Base-by-base conservation (phyloP, 225 moss, liverwort and hornwort species). In the Pseudisothecium myosuroides region DNA sequence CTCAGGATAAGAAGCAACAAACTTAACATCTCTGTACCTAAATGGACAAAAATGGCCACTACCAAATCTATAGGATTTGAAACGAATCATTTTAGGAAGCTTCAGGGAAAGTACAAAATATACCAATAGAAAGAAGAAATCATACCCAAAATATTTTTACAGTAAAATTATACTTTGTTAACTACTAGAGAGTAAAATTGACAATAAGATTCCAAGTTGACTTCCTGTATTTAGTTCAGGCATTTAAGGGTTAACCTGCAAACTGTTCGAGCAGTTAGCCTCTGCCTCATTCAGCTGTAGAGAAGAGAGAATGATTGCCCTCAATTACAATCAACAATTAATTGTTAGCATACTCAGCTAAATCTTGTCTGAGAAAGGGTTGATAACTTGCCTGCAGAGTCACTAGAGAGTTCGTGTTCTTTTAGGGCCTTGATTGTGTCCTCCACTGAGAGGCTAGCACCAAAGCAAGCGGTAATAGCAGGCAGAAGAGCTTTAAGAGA, bases 391-490 rank as follows among this genome's bases (percentile, higher is more conserved):
- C 98, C 97, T 93, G 91, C 91, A 76, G 92, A 81, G 75, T 96
- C 93, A 85, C 84, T 89, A 62, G 97, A 97, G 82, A 78, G 68
- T 76, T 95, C 83, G 41, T 93, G 93, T 85, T 91, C 91, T 83
- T 96, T 93, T 22, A 98, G 86, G 16, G 94, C 95, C 82, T 91
- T 92, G 37, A 97, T 86, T 55, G 92, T 93, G n/a, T 96, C 93
- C 65, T 58, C 45, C 49, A 96, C 93, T 55, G 96, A 95, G 72
- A 92, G 90, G 77, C 89, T 90, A 50, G 87, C 92, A 85, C 93
- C 97, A 93, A 99, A 99, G 90, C 96, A 99, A 82, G 94, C 87
- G 71, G 89, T 91, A 26, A 99, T 96, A 72, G 93, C 91, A 88
- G 96, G 93, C 81, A 99, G 84, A 54, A 99, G 95, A 58, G 82